phyloP scores from a whole-genome alignment of 169 alveolate species.

The Plasmodium knowlesi region DNA sequence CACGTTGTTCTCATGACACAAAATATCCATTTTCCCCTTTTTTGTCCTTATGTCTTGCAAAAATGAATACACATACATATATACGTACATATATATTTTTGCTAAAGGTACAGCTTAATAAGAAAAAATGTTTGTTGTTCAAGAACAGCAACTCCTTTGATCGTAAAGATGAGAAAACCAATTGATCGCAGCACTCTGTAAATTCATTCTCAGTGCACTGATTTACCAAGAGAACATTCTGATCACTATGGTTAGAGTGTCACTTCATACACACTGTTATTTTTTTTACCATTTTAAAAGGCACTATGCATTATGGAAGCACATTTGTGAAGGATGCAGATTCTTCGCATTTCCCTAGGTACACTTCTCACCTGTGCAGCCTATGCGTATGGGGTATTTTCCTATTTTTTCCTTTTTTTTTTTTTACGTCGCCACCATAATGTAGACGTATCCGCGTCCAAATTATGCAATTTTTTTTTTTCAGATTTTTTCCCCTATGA shows the following conservation, averaged over 20 bases:
- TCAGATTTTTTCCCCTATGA: not conserved
- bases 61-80: not conserved
- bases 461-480: not conserved
- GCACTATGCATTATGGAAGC: not conserved
- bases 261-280: not conserved
- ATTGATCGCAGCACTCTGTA: not conserved
- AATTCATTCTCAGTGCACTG: not conserved
- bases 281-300: not conserved
- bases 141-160: not conserved
- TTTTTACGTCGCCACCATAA: not conserved
- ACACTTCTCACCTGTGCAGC: not conserved
- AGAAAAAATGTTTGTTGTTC: not conserved
- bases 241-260: not conserved
- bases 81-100: not conserved
- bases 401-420: not conserved
- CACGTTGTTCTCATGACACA: not conserved
- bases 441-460: not conserved
- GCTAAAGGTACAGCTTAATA: not conserved
- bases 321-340: not conserved
- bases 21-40: not conserved
- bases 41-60: not conserved
- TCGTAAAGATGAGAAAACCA: not conserved
- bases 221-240: not conserved
- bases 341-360: not conserved
- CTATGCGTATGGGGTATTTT: not conserved